phyloP scores from a whole-genome alignment of 2,329 filamentous ascomycete species.

The Akanthomyces muscarius region DNA sequence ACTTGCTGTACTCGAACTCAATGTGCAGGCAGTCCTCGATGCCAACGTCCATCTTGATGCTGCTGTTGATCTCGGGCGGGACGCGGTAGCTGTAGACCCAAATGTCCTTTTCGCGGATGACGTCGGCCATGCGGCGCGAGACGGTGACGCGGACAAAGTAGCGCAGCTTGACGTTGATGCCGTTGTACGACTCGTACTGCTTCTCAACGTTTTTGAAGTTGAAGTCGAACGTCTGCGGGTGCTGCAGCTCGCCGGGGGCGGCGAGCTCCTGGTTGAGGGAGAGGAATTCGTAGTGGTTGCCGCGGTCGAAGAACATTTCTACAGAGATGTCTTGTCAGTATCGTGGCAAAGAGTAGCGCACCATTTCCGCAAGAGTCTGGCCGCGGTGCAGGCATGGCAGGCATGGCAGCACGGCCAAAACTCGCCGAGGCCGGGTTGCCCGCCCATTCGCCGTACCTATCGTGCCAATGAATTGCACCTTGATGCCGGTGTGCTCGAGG shows the following conservation, averaged over 20 bases:
- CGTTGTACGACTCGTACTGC: constrained; percentile 99
- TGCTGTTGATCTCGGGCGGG: constrained; percentile 95
- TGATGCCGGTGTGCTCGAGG: constrained; percentile 96
- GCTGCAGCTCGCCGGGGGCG: constrained; percentile 93
- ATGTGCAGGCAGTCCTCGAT: constrained; percentile 99
- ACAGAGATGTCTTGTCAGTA: not conserved
- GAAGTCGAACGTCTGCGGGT: constrained; percentile 98
- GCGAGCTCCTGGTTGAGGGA: constrained; percentile 95
- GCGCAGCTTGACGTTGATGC: constrained; percentile 98
- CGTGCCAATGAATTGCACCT: constrained; percentile 98
- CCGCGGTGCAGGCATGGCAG: too few relatives aligned
- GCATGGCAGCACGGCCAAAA: not conserved
- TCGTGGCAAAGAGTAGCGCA: not conserved
- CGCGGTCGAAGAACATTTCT: constrained; percentile 99
- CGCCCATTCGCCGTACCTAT: constrained; percentile 61
- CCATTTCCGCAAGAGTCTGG: not conserved
- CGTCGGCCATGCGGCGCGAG: constrained; percentile 93
- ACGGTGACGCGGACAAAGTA: constrained; percentile 98
- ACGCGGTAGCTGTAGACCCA: constrained; percentile 99
- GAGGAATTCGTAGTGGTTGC: constrained; percentile 98
- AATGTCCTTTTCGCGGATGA: constrained; percentile 97
- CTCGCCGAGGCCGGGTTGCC: constrained; percentile 8
- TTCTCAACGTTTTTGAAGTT: constrained; percentile 99
- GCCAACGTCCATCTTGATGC: constrained; percentile 99
- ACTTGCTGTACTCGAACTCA: constrained; percentile 99